Evolutionary conservation across 139 green algal species (phyloP).

Genomic region (Haematococcus sp.): DNA sequence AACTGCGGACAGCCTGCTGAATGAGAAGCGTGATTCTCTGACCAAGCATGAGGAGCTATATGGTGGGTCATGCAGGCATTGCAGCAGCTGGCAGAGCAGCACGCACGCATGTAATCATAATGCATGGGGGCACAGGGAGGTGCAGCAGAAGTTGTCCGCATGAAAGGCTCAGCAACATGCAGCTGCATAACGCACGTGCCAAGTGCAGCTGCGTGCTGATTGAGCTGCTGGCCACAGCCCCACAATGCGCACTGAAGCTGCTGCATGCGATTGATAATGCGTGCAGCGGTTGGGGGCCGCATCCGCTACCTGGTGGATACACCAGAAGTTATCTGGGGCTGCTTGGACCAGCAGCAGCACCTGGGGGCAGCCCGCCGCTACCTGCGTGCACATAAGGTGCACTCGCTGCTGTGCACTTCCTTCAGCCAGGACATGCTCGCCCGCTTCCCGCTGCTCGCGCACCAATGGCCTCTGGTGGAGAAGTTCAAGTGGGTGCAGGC

Average conservation of each 20-base stretch:
- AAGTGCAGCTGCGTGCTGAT: no score
- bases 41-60: constrained; percentile 61
- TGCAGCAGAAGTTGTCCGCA: no score
- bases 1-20: constrained; percentile 25
- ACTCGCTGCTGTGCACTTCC: constrained; percentile 46
- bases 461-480: constrained; percentile 87
- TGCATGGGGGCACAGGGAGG: no score
- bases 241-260: no score
- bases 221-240: no score
- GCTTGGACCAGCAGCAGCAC: constrained; percentile 76
- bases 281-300: constrained; percentile 71
- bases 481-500: constrained; percentile 66
- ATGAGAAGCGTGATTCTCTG: constrained; percentile 46
- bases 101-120: background rate
- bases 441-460: constrained; percentile 85
- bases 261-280: no score
- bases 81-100: background rate
- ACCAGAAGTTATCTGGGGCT: constrained; percentile 94
- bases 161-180: no score
- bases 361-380: constrained; percentile 79
- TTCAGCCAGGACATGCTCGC: constrained; percentile 27
- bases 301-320: constrained; percentile 97
- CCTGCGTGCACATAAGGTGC: constrained; percentile 71
- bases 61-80: constrained; percentile 33
- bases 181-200: no score